Percentiles rank a stretch among this genome's conserved stretches.
Evolutionary conservation across 2,329 filamentous ascomycete species (phyloP).

Genomic region (Phyllosticta capitalensis): DNA sequence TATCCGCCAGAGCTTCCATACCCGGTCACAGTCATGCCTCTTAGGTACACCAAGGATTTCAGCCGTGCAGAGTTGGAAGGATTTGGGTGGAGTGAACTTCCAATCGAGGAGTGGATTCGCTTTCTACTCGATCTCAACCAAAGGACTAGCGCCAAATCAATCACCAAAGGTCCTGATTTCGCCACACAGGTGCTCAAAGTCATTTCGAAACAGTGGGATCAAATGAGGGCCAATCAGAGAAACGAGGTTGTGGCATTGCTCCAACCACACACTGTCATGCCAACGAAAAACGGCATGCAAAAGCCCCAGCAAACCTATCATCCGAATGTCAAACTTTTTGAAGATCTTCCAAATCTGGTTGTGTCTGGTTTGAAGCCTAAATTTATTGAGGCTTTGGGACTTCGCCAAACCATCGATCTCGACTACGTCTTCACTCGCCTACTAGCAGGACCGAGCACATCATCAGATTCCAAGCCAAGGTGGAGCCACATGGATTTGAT

Average conservation of each 20-base stretch:
- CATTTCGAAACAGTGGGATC: slow-evolving; percentile 84
- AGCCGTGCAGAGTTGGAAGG: slow-evolving; percentile 59
- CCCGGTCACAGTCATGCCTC: slow-evolving; percentile 48
- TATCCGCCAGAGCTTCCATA: slow-evolving; percentile 35
- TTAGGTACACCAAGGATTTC: slow-evolving; percentile 68
- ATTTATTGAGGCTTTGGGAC: slow-evolving; percentile 71
- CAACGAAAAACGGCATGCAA: slow-evolving; percentile 84
- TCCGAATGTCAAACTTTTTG: slow-evolving; percentile 84
- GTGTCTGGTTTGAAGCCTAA: slow-evolving; percentile 78
- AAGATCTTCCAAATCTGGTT: slow-evolving; percentile 77
- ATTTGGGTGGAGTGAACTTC: slow-evolving; percentile 77
- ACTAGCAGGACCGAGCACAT: slow-evolving; percentile 2
- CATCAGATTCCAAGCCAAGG: slow-evolving; percentile 36
- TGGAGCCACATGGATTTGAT: slow-evolving; percentile 95
- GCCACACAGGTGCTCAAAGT: slow-evolving; percentile 67
- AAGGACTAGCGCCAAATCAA: slow-evolving; percentile 43
- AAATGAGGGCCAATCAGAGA: slow-evolving; percentile 58
- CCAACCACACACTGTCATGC: slow-evolving; percentile 63
- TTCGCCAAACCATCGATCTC: slow-evolving; percentile 90
- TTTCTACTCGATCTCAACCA: slow-evolving; percentile 33
- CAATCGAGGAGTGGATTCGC: slow-evolving; percentile 73
- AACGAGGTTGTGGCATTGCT: slow-evolving; percentile 56
- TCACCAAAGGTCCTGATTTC: slow-evolving; percentile 62
- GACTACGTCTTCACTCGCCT: slow-evolving; percentile 87
- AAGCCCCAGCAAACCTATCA: slow-evolving; percentile 84